Base-by-base conservation (phyloP, 805 yeast species). In the Dipodascopsis uninucleata region DNA sequence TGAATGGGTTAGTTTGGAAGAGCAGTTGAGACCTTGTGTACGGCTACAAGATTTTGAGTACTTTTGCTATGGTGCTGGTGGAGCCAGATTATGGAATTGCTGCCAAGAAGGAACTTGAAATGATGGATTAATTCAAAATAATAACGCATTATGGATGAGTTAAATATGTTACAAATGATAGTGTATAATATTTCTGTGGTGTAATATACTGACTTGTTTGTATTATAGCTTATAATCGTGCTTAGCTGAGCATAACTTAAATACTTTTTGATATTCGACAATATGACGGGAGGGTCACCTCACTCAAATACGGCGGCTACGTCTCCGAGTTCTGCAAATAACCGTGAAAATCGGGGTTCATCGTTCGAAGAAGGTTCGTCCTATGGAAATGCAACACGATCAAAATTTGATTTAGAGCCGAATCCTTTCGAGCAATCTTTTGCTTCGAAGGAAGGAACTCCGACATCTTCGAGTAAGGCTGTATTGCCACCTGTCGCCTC, bases 371-470 rank as follows among this genome's bases (percentile, higher is more conserved):
- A 16, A 18, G n/a, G n/a, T n/a, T n/a, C 41, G 21, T 14, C 39
- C 16, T 22, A 10, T 18, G 17, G 31, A 24, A 14, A 25, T 31
- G 14, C 43, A 40, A 10, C 43, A 31, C 9, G 29, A 16, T n/a
- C 28, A 32, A 57, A 44, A 29, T 77, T 86, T 58, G 90, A 82
- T 49, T 70, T 88, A 47, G 98, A 93, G 64, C 96, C 93, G 7
- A 90, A 90, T 59, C 97, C 97, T 3, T 90, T 90, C 62, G 98
- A 90, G 65, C 85, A 83, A 64, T 85, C 95, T 39, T 90, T 90
- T 68, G 96, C 93, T n/a, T 67, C 79, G 2, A 79, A 78, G 35
- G 45, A 45, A 33, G 47, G 48, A 35, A 23, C 43, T 28, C 41
- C 46, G 25, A 45, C 39, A 42, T 22, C 21, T 36, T 25, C 47